Conservation (phyloP, 352 stramenopile genomes). For the Phytophthora colocasiae region DNA sequence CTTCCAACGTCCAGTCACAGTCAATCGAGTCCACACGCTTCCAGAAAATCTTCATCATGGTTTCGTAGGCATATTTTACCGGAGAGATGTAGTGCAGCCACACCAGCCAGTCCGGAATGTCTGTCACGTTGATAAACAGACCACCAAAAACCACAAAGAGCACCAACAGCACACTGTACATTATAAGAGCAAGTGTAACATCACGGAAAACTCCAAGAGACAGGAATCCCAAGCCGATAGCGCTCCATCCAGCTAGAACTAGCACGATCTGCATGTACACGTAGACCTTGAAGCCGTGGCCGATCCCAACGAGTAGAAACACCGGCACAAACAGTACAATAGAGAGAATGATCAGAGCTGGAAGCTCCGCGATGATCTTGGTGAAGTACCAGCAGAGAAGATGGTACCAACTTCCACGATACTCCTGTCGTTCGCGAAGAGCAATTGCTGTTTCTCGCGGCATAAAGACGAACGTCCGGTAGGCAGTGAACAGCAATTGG, state of each 20-base stretch:
- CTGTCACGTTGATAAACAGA: conserved; percentile 50
- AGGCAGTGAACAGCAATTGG: conserved; percentile 53
- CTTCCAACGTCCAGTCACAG: conserved; percentile 37
- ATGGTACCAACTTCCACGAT: conserved; percentile 48
- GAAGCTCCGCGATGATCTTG: conserved; percentile 51
- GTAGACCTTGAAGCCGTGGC: conserved; percentile 48
- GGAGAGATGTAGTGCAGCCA: conserved; percentile 75
- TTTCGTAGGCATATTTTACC: conserved; percentile 59
- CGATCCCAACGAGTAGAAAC: conserved; percentile 56
- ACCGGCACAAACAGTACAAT: conserved; percentile 48
- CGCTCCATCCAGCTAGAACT: conserved; percentile 43
- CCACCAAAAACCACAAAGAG: conserved; percentile 55
- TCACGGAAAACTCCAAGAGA: conserved; percentile 35
- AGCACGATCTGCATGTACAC: conserved; percentile 57
- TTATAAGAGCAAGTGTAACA: conserved; percentile 41
- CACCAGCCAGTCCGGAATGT: conserved; percentile 55
- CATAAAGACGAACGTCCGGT: conserved; percentile 46
- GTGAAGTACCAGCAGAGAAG: conserved; percentile 55
- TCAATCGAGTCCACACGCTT: conserved; percentile 42
- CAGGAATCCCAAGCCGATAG: conserved; percentile 44
- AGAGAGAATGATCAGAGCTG: conserved; percentile 46
- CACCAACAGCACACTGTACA: conserved; percentile 42
- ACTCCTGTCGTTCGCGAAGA: conserved; percentile 50
- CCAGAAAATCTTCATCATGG: conserved; percentile 63
- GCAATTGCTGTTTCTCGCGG: conserved; percentile 54